Evolutionary conservation across 805 yeast genomes (phyloP).

Genomic region (Lipomyces kockii): DNA sequence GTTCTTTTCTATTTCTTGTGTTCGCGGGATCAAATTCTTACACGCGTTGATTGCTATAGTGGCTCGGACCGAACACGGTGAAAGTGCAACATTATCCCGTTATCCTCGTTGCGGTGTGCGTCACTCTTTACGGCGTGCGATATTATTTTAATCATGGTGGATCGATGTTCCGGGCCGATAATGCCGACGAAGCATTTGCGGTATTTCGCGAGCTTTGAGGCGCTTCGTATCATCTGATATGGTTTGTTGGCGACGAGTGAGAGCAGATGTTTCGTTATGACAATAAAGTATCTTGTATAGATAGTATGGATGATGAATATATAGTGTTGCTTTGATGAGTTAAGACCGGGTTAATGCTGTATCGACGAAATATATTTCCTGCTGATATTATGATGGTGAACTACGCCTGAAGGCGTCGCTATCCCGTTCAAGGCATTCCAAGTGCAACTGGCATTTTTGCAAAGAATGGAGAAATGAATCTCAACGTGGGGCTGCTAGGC

Average conservation of each 20-base stretch:
- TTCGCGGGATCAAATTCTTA: neutral
- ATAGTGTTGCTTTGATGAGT: too few relatives aligned
- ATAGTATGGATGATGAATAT: too few relatives aligned
- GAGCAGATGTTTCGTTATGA: too few relatives aligned
- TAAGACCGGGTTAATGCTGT: too few relatives aligned
- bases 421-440: too few relatives aligned
- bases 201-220: neutral
- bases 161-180: neutral
- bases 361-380: too few relatives aligned
- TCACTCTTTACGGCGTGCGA: conserved; percentile 2
- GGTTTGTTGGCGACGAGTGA: neutral
- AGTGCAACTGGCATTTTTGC: too few relatives aligned
- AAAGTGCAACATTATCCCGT: conserved; percentile 2
- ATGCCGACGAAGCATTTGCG: neutral
- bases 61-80: conserved; percentile 2
- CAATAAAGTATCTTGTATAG: too few relatives aligned
- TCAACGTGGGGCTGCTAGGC: too few relatives aligned
- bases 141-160: neutral
- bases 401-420: too few relatives aligned
- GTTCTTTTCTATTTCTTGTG: neutral
- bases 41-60: neutral
- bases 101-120: conserved; percentile 4
- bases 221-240: neutral
- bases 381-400: too few relatives aligned
- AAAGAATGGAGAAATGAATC: too few relatives aligned